phyloP scores from a whole-genome alignment of 345 rosid genomes.

The Sisymbrium altissimum region DNA sequence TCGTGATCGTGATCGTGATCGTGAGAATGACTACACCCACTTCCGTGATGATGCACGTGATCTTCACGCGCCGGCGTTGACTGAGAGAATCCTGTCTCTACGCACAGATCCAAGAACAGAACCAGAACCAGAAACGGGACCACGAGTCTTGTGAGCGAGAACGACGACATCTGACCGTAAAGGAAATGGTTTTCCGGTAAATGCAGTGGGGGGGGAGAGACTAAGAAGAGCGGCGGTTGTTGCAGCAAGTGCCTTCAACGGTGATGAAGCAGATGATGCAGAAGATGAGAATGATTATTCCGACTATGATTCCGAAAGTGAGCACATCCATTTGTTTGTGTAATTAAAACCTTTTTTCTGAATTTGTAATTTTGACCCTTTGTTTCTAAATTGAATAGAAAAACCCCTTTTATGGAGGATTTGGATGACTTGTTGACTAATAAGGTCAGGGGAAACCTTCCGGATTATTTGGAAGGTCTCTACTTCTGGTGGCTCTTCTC shows the following conservation, averaged over 20 bases:
- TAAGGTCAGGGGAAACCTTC: background rate
- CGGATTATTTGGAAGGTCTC: background rate
- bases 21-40: slow-evolving; percentile 47
- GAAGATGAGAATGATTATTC: slow-evolving; percentile 58
- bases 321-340: slow-evolving; percentile 54
- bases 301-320: slow-evolving; percentile 76
- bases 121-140: slow-evolving; percentile 28
- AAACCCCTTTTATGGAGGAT: background rate
- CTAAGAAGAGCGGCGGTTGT: slow-evolving; percentile 32
- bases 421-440: background rate
- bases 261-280: slow-evolving; percentile 63
- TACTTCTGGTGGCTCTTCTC: background rate
- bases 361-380: background rate
- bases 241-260: slow-evolving; percentile 79
- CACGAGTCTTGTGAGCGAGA: slow-evolving; percentile 6
- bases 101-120: slow-evolving; percentile 50
- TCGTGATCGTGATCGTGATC: slow-evolving; percentile 16
- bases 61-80: slow-evolving; percentile 47
- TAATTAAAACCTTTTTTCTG: background rate
- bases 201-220: background rate
- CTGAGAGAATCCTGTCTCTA: slow-evolving; percentile 39
- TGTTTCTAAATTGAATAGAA: background rate
- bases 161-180: slow-evolving; percentile 37
- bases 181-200: background rate
- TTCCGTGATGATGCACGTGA: slow-evolving; percentile 42